A percentile compares a stretch with the other conserved stretches of the same genome.
These are phyloP conservation scores for Brassica nigra DNA, from an alignment of 345 rosid genomes.

Conservation along the genomic window DNA sequence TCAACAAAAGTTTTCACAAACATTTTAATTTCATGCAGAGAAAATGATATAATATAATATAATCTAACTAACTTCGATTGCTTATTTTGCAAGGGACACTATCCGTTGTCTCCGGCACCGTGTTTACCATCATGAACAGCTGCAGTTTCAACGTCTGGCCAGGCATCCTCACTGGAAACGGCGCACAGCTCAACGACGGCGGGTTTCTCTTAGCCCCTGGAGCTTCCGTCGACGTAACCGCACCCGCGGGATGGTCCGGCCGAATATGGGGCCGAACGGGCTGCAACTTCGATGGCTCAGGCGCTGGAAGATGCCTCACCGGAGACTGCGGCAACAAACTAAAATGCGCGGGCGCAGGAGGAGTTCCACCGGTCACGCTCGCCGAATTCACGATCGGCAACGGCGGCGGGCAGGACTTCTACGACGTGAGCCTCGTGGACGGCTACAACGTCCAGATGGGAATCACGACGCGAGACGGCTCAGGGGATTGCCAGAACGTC, in stretches of 20 bases:
- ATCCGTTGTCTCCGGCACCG: slow-evolving; percentile 26
- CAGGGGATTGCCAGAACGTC: slow-evolving; percentile 68
- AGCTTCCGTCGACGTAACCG: slow-evolving; percentile 47
- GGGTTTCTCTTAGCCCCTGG: slow-evolving; percentile 59
- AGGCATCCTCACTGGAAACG: slow-evolving; percentile 59
- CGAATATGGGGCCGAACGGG: slow-evolving; percentile 80
- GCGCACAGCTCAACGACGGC: slow-evolving; percentile 57
- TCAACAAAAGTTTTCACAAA: not conserved
- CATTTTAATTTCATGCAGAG: not conserved
- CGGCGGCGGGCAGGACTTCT: slow-evolving; percentile 51
- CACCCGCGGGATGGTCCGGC: slow-evolving; percentile 82
- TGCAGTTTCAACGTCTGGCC: slow-evolving; percentile 68
- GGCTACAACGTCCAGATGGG: slow-evolving; percentile 81
- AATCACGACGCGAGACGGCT: slow-evolving; percentile 57
- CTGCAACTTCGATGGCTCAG: slow-evolving; percentile 65
- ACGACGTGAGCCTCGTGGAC: slow-evolving; percentile 90
- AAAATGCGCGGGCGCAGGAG: slow-evolving; percentile 64
- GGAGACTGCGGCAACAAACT: slow-evolving; percentile 76
- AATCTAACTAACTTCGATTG: not conserved
- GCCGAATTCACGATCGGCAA: slow-evolving; percentile 70
- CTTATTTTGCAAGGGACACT: slow-evolving; percentile 20
- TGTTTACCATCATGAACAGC: slow-evolving; percentile 18
- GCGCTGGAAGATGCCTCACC: slow-evolving; percentile 59
- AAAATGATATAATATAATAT: not conserved
- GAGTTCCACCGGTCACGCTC: slow-evolving; percentile 66